A percentile compares a stretch with the other conserved stretches of the same genome.
Evolutionary conservation across 495 filamentous ascomycete species (phyloP).

Genomic region (Xylaria cubensis): DNA sequence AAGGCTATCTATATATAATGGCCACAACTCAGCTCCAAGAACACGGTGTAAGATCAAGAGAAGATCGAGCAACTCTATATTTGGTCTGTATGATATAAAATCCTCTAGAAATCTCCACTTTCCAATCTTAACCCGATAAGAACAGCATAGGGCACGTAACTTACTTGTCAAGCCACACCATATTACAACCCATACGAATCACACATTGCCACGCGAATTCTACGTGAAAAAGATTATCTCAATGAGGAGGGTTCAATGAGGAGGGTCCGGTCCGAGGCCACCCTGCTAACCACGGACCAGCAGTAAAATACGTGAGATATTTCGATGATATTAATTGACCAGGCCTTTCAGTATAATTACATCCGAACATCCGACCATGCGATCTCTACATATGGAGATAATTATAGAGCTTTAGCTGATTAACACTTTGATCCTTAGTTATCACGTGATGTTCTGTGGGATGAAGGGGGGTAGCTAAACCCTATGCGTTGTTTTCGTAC

Average conservation of each 20-base stretch:
- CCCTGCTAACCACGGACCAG: too few relatives aligned
- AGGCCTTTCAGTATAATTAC: too few relatives aligned
- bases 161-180: background rate
- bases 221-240: background rate
- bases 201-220: constrained; percentile 24
- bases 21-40: background rate
- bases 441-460: too few relatives aligned
- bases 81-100: background rate
- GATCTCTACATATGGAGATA: background rate
- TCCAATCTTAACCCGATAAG: background rate
- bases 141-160: background rate
- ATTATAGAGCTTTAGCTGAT: too few relatives aligned
- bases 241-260: too few relatives aligned
- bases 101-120: background rate
- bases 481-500: background rate
- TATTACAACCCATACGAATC: background rate
- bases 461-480: too few relatives aligned
- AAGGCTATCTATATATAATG: background rate
- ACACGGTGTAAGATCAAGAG: background rate
- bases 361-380: background rate
- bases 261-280: too few relatives aligned
- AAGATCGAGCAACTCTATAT: constrained; percentile 1
- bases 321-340: too few relatives aligned
- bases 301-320: too few relatives aligned
- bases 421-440: too few relatives aligned